Conservation (phyloP, 2,329 filamentous ascomycete species). For the Hymenoscyphus albidus region DNA sequence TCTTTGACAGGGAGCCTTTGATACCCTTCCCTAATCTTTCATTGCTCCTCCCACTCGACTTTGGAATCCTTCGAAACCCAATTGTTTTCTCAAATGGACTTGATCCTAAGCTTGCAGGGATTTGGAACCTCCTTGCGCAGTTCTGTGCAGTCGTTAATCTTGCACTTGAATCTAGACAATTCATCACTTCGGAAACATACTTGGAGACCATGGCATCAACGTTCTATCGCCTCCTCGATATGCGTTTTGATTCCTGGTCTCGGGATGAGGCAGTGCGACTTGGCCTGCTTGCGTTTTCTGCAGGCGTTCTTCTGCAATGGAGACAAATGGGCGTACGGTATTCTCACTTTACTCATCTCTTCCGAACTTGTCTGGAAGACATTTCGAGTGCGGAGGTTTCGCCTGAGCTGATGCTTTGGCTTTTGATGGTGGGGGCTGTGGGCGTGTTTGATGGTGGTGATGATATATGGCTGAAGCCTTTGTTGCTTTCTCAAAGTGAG, state of each 20-base stretch:
- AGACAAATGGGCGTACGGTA: not conserved
- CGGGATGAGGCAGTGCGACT: not conserved
- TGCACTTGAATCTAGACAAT: conserved; percentile 21
- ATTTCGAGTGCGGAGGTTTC: not conserved
- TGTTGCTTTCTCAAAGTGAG: not conserved
- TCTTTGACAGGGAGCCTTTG: not conserved
- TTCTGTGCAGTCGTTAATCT: conserved; percentile 7
- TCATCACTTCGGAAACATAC: conserved; percentile 25
- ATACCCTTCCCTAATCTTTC: not conserved
- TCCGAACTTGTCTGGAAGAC: not conserved
- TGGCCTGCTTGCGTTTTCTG: not conserved
- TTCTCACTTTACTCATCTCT: not conserved
- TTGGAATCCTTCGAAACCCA: not conserved
- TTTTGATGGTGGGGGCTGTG: not conserved
- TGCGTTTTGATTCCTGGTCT: not conserved
- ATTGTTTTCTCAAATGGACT: not conserved
- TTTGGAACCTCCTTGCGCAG: not conserved
- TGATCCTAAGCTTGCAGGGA: not conserved
- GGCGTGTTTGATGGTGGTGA: not conserved
- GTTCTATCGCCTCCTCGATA: not conserved
- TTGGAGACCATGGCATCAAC: conserved; percentile 36
- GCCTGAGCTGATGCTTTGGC: not conserved
- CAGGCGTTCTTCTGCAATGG: not conserved
- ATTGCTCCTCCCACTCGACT: not conserved
- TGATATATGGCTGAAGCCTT: not conserved